Percentiles rank a stretch among this genome's conserved stretches.
These are phyloP conservation scores for Candida quercuum DNA, from an alignment of 805 yeast species.

Conservation along the genomic window DNA sequence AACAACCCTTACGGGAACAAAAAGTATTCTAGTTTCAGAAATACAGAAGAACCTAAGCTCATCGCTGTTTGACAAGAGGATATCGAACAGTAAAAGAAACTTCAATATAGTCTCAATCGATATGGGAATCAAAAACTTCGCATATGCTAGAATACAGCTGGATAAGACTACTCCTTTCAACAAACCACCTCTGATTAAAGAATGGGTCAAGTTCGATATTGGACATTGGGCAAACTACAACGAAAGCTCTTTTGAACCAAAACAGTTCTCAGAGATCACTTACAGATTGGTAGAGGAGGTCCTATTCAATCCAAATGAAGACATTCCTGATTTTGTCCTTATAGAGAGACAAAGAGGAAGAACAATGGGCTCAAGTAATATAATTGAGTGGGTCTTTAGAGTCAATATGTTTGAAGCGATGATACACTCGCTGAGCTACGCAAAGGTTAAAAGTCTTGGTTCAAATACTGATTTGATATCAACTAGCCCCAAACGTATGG, in stretches of 20 bases:
- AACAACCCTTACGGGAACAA: constrained; percentile 11
- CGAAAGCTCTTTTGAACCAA: constrained; percentile 19
- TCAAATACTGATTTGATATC: constrained; percentile 12
- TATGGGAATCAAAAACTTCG: constrained; percentile 33
- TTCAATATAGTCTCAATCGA: constrained; percentile 29
- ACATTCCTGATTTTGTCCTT: constrained; percentile 36
- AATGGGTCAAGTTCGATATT: constrained; percentile 32
- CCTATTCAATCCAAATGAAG: constrained; percentile 13
- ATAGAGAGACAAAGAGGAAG: constrained; percentile 56
- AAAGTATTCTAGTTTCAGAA: constrained; percentile 6
- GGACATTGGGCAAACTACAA: constrained; percentile 11
- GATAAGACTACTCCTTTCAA: constrained; percentile 17
- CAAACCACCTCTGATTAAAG: constrained; percentile 22
- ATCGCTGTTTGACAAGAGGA: constrained; percentile 8
- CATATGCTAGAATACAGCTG: constrained; percentile 24
- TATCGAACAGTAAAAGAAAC: constrained; percentile 15
- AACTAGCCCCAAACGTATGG: constrained; percentile 19
- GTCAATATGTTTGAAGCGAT: constrained; percentile 52
- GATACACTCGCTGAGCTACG: constrained; percentile 28
- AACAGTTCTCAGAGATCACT: constrained; percentile 19
- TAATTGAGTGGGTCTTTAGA: constrained; percentile 46
- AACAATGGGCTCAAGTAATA: constrained; percentile 37
- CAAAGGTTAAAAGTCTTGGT: not conserved
- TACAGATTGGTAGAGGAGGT: constrained; percentile 22
- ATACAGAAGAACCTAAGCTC: constrained; percentile 4